Percentiles rank a stretch among this genome's conserved stretches.
Conservation (phyloP, 2,329 filamentous ascomycete genomes). For the Capronia epimyces region DNA sequence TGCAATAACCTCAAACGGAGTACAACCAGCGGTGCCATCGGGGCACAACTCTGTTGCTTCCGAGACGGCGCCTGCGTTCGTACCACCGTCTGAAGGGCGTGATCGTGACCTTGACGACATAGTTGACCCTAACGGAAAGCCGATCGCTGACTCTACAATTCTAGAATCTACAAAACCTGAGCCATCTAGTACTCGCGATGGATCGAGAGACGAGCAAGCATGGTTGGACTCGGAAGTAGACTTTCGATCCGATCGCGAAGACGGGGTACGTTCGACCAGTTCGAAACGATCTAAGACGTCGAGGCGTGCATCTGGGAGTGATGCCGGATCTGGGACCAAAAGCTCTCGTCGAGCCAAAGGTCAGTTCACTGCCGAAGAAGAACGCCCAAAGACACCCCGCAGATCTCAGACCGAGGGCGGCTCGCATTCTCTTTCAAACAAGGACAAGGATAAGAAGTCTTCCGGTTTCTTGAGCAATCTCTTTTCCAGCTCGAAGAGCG, state of each 20-base stretch:
- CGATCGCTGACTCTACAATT: too few relatives aligned
- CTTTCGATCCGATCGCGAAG: constrained; percentile 23
- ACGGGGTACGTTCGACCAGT: constrained; percentile 16
- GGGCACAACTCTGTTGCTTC: too few relatives aligned
- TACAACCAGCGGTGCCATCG: too few relatives aligned
- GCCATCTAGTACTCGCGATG: constrained; percentile 8
- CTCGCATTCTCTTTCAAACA: constrained; percentile 27
- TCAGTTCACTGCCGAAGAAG: constrained; percentile 2
- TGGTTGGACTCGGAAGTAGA: constrained; percentile 7
- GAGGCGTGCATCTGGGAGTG: constrained; percentile 15
- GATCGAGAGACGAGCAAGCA: constrained; percentile 4
- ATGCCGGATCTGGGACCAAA: constrained; percentile 3
- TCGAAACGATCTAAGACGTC: too few relatives aligned
- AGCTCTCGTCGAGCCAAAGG: constrained; percentile 1
- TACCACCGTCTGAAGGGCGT: too few relatives aligned
- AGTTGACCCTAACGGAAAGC: too few relatives aligned
- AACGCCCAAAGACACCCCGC: constrained; percentile 6
- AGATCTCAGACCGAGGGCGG: constrained; percentile 23
- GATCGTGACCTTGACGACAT: too few relatives aligned
- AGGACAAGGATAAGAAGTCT: constrained; percentile 32
- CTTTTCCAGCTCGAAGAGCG: constrained; percentile 31
- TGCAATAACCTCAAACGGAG: too few relatives aligned
- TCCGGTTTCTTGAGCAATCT: constrained; percentile 36
- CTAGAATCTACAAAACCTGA: constrained; percentile 1
- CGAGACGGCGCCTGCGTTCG: too few relatives aligned